Percentiles rank a stretch among this genome's conserved stretches.
Evolutionary conservation across 2,329 filamentous ascomycete species (phyloP).

Genomic region (Ceratocystis cacaofunesta): DNA sequence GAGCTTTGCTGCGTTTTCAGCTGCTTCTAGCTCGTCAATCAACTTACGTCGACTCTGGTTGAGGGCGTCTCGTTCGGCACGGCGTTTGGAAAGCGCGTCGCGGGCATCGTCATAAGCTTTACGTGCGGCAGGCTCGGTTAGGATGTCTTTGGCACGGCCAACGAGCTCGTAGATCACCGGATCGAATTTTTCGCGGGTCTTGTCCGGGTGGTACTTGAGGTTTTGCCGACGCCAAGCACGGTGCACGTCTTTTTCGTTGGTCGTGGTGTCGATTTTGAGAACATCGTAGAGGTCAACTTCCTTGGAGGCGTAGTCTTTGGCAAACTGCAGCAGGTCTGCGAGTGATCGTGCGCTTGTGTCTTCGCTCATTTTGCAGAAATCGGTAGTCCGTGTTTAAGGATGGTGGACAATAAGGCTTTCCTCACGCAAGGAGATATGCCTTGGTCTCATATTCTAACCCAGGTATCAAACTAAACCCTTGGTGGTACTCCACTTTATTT

Average conservation of each 20-base stretch:
- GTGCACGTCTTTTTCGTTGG: slow-evolving; percentile 57
- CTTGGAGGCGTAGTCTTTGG: slow-evolving; percentile 45
- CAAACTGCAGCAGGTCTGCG: slow-evolving; percentile 37
- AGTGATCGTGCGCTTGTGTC: slow-evolving; percentile 18
- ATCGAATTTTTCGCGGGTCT: slow-evolving; percentile 60
- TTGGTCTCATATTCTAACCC: not conserved
- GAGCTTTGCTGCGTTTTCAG: slow-evolving; percentile 53
- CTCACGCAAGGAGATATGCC: not conserved
- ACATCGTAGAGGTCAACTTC: slow-evolving; percentile 64
- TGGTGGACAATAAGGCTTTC: not conserved
- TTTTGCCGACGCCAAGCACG: slow-evolving; percentile 74
- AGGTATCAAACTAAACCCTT: not conserved
- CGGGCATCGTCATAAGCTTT: slow-evolving; percentile 65
- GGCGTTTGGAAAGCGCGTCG: slow-evolving; percentile 53
- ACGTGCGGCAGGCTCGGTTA: slow-evolving; percentile 55
- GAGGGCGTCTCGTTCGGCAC: slow-evolving; percentile 57
- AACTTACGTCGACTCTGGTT: slow-evolving; percentile 58
- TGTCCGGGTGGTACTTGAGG: slow-evolving; percentile 89
- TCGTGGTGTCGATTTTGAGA: slow-evolving; percentile 41
- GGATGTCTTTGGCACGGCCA: slow-evolving; percentile 72
- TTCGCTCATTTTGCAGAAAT: slow-evolving; percentile 10
- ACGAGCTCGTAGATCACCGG: slow-evolving; percentile 72
- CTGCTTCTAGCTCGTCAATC: slow-evolving; percentile 71
- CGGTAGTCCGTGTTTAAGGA: not conserved
- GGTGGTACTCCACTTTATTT: not conserved